Conservation (phyloP, 2,329 filamentous ascomycete species). For the Ophiostoma angusticollis region DNA sequence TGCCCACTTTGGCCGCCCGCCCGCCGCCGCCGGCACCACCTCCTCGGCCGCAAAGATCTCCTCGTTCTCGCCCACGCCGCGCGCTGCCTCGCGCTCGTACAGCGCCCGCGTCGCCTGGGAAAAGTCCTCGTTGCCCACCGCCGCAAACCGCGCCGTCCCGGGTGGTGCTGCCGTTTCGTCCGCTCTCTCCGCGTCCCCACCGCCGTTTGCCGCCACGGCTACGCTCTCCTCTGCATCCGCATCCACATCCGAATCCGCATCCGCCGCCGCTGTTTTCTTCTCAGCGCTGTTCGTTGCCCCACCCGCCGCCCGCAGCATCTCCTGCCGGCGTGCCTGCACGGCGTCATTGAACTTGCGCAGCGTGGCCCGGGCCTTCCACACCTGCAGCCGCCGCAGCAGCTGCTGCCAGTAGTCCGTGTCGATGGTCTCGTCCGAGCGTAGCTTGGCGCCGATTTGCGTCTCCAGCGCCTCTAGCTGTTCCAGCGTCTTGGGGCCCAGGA, state of each 20-base stretch:
- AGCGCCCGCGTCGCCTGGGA: constrained; percentile 78
- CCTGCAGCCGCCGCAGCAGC: constrained; percentile 65
- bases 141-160: constrained; percentile 55
- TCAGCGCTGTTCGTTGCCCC: constrained; percentile 10
- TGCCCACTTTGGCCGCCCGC: constrained; percentile 61
- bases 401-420: constrained; percentile 98
- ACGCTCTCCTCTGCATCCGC: background rate
- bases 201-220: background rate
- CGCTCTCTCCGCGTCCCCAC: too few species aligned
- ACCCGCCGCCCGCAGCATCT: constrained; percentile 47
- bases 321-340: constrained; percentile 57
- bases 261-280: background rate
- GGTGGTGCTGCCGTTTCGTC: constrained; percentile 28
- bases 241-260: background rate
- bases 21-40: constrained; percentile 49
- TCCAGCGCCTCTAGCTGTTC: constrained; percentile 81
- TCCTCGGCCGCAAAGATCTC: constrained; percentile 93
- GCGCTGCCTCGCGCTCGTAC: constrained; percentile 85
- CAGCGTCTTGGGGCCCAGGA: constrained; percentile 73
- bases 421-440: constrained; percentile 79
- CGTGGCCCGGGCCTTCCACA: constrained; percentile 87
- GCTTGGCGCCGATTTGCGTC: constrained; percentile 72
- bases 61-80: constrained; percentile 84
- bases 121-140: constrained; percentile 61
- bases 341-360: constrained; percentile 65